Evolutionary conservation across 768 basidiomycete genomes (phyloP).

Genomic region (Trichaptum fuscoviolaceum): DNA sequence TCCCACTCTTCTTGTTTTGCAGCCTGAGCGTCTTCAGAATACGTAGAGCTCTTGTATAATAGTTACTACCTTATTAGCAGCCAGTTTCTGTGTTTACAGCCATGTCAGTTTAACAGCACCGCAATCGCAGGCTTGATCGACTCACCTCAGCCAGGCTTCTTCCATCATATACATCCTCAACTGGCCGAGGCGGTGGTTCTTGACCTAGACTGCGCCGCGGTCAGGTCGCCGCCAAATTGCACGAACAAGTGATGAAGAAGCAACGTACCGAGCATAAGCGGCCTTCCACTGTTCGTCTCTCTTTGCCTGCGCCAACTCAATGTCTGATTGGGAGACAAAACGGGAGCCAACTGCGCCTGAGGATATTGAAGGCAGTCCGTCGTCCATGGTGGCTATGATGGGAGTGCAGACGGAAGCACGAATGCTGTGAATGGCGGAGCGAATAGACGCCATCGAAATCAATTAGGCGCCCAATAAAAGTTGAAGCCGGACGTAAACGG

Average conservation of each 20-base stretch:
- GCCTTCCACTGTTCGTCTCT: slow-evolving; percentile 88
- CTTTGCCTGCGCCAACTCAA: slow-evolving; percentile 65
- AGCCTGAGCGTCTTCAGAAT: slow-evolving; percentile 38
- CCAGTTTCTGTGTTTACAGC: slow-evolving; percentile 61
- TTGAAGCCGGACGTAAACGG: not conserved
- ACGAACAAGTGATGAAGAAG: slow-evolving; percentile 1
- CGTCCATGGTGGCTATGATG: slow-evolving; percentile 42
- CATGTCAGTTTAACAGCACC: slow-evolving; percentile 1
- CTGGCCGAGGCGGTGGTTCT: slow-evolving; percentile 72
- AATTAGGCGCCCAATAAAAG: not conserved
- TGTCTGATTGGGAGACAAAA: slow-evolving; percentile 75
- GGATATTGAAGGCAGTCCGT: slow-evolving; percentile 67
- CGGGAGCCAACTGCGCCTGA: slow-evolving; percentile 73
- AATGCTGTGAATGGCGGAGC: not conserved
- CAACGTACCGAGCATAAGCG: slow-evolving; percentile 68
- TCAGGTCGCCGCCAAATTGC: slow-evolving; percentile 1
- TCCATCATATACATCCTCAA: slow-evolving; percentile 76
- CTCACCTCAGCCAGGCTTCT: slow-evolving; percentile 85
- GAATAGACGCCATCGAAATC: not conserved
- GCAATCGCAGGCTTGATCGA: slow-evolving; percentile 7
- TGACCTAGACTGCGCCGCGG: slow-evolving; percentile 59
- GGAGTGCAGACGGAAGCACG: slow-evolving; percentile 3
- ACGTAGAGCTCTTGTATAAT: slow-evolving; percentile 15
- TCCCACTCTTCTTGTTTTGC: slow-evolving; percentile 95
- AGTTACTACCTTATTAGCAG: slow-evolving; percentile 70